These are phyloP conservation scores for Jatropha multifida DNA, from an alignment of 441 rosid species.

Conservation along the genomic window DNA sequence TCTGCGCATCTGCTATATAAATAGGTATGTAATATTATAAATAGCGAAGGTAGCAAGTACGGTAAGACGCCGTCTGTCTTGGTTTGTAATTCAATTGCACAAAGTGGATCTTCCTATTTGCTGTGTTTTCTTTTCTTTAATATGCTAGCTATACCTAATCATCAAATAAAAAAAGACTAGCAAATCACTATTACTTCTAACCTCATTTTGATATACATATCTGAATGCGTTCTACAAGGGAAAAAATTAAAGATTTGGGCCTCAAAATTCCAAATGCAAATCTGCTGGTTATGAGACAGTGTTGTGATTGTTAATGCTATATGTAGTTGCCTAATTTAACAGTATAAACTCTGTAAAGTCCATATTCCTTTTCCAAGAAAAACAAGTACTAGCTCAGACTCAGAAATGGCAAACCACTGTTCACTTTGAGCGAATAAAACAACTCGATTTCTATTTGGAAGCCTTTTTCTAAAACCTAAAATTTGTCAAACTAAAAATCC, in stretches of 20 bases:
- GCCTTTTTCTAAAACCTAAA: too few relatives aligned
- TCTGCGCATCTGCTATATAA: slow-evolving; percentile 16
- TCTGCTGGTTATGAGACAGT: not conserved
- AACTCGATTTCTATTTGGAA: not conserved
- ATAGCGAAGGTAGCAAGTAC: slow-evolving; percentile 44
- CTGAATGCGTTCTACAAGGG: too few relatives aligned
- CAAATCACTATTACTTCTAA: too few relatives aligned
- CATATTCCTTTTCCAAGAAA: not conserved
- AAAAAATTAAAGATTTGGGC: not conserved
- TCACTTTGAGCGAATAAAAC: not conserved
- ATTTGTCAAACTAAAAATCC: too few relatives aligned
- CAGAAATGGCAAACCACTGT: too few relatives aligned
- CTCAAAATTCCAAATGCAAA: not conserved
- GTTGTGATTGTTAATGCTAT: not conserved
- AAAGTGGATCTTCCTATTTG: too few relatives aligned
- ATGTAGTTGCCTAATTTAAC: not conserved
- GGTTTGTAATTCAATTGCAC: slow-evolving; percentile 17
- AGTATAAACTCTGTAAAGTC: not conserved
- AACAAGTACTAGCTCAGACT: not conserved
- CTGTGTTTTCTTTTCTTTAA: not conserved
- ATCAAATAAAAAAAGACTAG: too few relatives aligned
- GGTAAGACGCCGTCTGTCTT: slow-evolving; percentile 35
- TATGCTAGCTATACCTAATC: too few relatives aligned
- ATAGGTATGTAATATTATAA: slow-evolving; percentile 51
- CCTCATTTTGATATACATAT: too few relatives aligned